Base-by-base conservation (phyloP, 2,329 filamentous ascomycete species). In the Bipolaris oryzae region DNA sequence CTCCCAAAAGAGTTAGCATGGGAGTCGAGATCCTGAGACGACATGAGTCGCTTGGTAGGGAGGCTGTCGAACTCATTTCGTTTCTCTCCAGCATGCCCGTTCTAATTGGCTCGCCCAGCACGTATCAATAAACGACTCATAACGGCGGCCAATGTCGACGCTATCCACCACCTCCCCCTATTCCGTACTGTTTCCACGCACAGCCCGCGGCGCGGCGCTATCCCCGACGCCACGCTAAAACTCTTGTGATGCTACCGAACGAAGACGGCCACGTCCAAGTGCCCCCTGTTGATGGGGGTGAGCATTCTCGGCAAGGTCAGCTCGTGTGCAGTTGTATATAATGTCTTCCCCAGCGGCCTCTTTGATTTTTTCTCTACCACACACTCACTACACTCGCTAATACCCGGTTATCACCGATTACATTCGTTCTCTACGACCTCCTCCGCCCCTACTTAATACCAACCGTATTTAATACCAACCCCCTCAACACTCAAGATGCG, bases 391-490 rank as follows among this genome's bases (percentile, higher is more conserved):
- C 55, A 50, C 34, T 69, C 65, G 58, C 64, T 74, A 72, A 71
- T 71, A 69, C 68, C 68, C 72, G 72, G 74, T 76, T 65, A 71
- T 71, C 52, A 64, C 74, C 75, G 73, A 76, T 72, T 74, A 69
- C 76, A 77, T 65, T 77, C 75, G 72, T 76, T 77, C 73, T 58
- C 58, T 60, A 69, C 68, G 60, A 68, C 66, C 61, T 67, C 65
- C 63, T 62, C 21, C 62, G 56, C 60, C 62, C 21, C 51, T 69
- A 73, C 65, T 62, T 72, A 74, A 73, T 74, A 73, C 69, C 70
- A 66, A 64, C 61, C 66, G 67, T 70, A 74, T 62, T 43, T 69
- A 74, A 70, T 68, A 64, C 64, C 66, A 57, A 62, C 58, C 59
- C 54, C 44, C 43, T 16, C 57, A 58, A 67, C 69, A 67, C 68